Base-by-base conservation (phyloP, 2,329 filamentous ascomycete species). In the Parascedosporium putredinis region DNA sequence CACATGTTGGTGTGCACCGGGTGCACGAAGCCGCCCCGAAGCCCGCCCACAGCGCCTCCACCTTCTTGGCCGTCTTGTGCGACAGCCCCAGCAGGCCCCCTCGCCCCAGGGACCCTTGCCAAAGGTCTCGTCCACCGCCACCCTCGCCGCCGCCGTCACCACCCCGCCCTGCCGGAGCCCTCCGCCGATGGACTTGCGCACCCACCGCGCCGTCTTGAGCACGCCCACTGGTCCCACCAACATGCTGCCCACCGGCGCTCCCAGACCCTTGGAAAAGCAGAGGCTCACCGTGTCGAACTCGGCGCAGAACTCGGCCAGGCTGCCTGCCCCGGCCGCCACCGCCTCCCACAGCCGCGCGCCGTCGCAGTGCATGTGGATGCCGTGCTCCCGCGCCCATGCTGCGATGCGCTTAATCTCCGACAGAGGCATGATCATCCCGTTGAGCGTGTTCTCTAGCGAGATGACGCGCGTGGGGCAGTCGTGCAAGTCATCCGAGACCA, bases 1-100 rank as follows among this genome's bases (percentile, higher is more conserved):
- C 88, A 79, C 86, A 95, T 94, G 67, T 95, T 95, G n/a, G 88
- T 94, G 60, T 95, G 83, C 1, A 86, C 83, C 0, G 85, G 83
- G 52, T 83, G 73, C 18, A 73, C 65, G 51, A 88, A 66, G 64
- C 76, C 79, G 1, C 88, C 4, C 88, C 88, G 47, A 82, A 70
- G 14, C 67, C 68, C 4, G 71, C 75, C 88, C 88, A 95, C 55
- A 85, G 64, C n/a, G 70, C 70, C 74, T 84, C 87, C 38, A 84
- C 67, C 56, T 67, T 71, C 61, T 74, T 77, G 0, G 87, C 85
- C 50, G 76, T 76, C 40, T 69, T 67, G 62, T 91, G 85, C 3
- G 75, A 78, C 14, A 66, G 67, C 24, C 65, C 64, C 43, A 91
- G 68, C 57, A 76, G 76, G 0, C 84, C 84, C 1, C 75, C 18